Evolutionary conservation across 1,139 yeast species (phyloP), one percentile per base, ranked within the genome.

Genomic region (Diutina ranongensis): DNA sequence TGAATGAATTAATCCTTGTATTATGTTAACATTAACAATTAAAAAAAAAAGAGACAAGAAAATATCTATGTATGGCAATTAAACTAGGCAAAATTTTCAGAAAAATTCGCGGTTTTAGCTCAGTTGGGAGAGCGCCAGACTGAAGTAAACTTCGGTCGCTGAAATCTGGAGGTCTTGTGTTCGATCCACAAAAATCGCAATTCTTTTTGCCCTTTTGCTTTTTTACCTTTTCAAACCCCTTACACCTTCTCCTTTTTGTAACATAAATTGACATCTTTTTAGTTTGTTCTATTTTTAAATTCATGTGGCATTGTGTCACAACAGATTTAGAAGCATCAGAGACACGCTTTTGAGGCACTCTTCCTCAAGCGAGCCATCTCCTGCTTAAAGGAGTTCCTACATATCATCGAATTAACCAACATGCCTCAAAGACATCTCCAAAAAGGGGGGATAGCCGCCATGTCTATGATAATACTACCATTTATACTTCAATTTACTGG

Each of bases 41-140:
- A n/a, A n/a, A n/a, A n/a, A n/a, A n/a, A n/a, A n/a, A n/a, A n/a
- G n/a, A n/a, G n/a, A n/a, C n/a, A n/a, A n/a, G n/a, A n/a, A n/a
- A n/a, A n/a, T n/a, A n/a, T n/a, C n/a, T n/a, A n/a, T n/a, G n/a
- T n/a, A 10, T 25, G 28, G 28, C 5, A 25, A 25, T 5, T 7
- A 25, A 25, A 5, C 28, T 25, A 10, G 28, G 5, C 28, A 5
- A 25, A 25, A 5, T 25, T 31, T 12, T 31, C 13, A 7, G 28
- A n/a, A 12, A 13, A n/a, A n/a, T 5, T 25, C 10, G 40, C 40
- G 40, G 40, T 19, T 35, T 35, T 35, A 35, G 40, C 40, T 35
- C 40, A 35, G 40, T 35, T 35, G 40, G 40, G 40, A 35, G 40
- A 35, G 40, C 40, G 40, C 40, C 40, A 35, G 40, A 35, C 40